Evolutionary conservation across 176 grass and related monocot species (phyloP).

Genomic region (Eleusine coracana): DNA sequence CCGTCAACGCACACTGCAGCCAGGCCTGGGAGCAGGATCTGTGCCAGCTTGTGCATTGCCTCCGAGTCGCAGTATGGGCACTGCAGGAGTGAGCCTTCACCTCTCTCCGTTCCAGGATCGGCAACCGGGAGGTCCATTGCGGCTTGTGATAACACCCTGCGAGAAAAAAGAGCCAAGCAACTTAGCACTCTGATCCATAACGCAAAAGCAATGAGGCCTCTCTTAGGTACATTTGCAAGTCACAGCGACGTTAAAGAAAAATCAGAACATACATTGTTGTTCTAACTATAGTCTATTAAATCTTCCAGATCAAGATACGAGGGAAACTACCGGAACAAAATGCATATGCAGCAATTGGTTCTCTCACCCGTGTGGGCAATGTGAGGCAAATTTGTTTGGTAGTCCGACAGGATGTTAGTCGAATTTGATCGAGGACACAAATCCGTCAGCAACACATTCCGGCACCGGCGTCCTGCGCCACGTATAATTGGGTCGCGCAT

Average conservation of each 20-base stretch:
- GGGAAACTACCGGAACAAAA: neutral
- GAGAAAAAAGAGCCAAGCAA: neutral
- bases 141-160: constrained; percentile 34
- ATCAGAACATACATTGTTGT: neutral
- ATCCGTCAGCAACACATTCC: neutral
- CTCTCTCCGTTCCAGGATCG: constrained; percentile 50
- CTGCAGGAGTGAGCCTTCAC: constrained; percentile 42
- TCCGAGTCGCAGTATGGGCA: constrained; percentile 72
- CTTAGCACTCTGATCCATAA: neutral
- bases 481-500: neutral
- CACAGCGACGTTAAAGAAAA: neutral
- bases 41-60: constrained; percentile 68
- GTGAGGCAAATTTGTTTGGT: neutral
- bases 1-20: constrained; percentile 67
- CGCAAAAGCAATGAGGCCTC: neutral
- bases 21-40: constrained; percentile 72
- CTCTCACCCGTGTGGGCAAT: no score
- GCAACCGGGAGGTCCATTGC: constrained; percentile 72
- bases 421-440: neutral
- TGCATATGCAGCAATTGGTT: neutral
- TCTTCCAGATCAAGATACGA: neutral
- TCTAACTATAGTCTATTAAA: neutral
- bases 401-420: no score
- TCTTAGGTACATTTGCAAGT: neutral
- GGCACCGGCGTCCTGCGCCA: neutral